phyloP scores from a whole-genome alignment of 345 rosid species.

The Pugionium dolabratum region DNA sequence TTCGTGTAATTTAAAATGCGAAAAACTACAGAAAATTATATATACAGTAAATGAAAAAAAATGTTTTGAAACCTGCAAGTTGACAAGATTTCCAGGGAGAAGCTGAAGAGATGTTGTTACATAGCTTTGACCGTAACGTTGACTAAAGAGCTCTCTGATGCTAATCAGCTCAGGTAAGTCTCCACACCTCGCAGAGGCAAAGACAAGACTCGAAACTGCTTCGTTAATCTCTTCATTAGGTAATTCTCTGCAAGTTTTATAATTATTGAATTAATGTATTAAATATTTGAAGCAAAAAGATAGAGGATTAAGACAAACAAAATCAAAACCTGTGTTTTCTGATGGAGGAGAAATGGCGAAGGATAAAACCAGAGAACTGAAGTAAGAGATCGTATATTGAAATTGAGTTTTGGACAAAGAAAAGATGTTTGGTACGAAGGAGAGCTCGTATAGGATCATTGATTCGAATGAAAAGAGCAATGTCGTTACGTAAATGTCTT shows the following conservation, averaged over 20 bases:
- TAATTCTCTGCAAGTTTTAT: slow-evolving; percentile 51
- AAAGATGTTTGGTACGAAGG: slow-evolving; percentile 60
- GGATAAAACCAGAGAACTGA: slow-evolving; percentile 61
- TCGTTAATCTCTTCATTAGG: slow-evolving; percentile 66
- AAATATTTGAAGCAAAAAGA: background rate
- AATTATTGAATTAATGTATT: background rate
- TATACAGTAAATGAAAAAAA: background rate
- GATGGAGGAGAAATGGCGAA: slow-evolving; percentile 56
- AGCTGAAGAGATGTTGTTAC: slow-evolving; percentile 54
- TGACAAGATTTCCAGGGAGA: slow-evolving; percentile 67
- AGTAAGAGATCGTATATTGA: slow-evolving; percentile 58
- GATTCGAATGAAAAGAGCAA: slow-evolving; percentile 62
- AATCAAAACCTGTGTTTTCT: slow-evolving; percentile 53
- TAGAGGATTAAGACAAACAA: background rate
- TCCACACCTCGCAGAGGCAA: slow-evolving; percentile 80
- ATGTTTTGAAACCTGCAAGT: slow-evolving; percentile 55
- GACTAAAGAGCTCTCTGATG: slow-evolving; percentile 62
- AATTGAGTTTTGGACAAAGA: slow-evolving; percentile 52
- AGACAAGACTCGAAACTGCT: slow-evolving; percentile 87
- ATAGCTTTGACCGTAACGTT: slow-evolving; percentile 69
- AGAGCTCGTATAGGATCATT: slow-evolving; percentile 55
- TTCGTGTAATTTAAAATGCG: background rate
- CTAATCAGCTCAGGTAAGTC: slow-evolving; percentile 69
- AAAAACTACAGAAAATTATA: background rate
- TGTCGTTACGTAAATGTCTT: slow-evolving; percentile 61